These are phyloP conservation scores for Coemansia sp. DNA, from an alignment of 192 early-diverging fungal species.

Conservation along the genomic window DNA sequence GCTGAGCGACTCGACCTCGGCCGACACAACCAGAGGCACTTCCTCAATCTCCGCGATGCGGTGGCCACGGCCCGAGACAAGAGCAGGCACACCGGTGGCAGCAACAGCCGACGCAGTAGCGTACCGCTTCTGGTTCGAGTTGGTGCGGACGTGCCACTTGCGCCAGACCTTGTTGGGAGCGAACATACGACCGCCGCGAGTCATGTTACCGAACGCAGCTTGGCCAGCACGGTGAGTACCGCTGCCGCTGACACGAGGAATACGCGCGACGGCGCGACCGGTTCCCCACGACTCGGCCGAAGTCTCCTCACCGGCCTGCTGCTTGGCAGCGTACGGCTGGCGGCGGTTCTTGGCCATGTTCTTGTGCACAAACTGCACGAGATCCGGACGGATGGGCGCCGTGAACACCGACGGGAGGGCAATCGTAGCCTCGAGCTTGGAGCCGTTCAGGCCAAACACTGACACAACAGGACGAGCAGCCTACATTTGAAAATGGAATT, in stretches of 20 bases:
- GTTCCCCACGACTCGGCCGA: slow-evolving; percentile 98
- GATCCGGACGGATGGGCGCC: slow-evolving; percentile 95
- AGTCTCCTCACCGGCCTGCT: slow-evolving; percentile 98
- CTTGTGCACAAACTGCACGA: slow-evolving; percentile 94
- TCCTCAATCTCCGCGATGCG: slow-evolving; percentile 88
- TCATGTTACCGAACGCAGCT: slow-evolving; percentile 99
- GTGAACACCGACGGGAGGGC: slow-evolving; percentile 90
- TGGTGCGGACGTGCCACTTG: slow-evolving; percentile 99
- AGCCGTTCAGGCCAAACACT: slow-evolving; percentile 82
- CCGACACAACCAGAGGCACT: slow-evolving; percentile 87
- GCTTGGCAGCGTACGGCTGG: slow-evolving; percentile 93
- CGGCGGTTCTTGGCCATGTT: slow-evolving; percentile 99
- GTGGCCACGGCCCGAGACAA: slow-evolving; percentile 97
- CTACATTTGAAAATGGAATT: slow-evolving; percentile 24
- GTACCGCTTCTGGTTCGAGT: slow-evolving; percentile 98
- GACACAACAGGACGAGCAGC: slow-evolving; percentile 83
- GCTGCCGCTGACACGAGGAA: slow-evolving; percentile 93
- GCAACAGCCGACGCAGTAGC: slow-evolving; percentile 96
- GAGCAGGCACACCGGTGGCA: slow-evolving; percentile 83
- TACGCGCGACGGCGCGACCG: slow-evolving; percentile 98
- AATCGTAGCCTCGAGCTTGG: slow-evolving; percentile 71
- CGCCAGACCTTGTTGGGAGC: slow-evolving; percentile 99
- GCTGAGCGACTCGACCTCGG: slow-evolving; percentile 75
- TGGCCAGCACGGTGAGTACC: slow-evolving; percentile 98
- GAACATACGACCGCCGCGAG: slow-evolving; percentile 98